Conservation (phyloP, 139 green algal genomes). For the Chlorella ohadii region DNA sequence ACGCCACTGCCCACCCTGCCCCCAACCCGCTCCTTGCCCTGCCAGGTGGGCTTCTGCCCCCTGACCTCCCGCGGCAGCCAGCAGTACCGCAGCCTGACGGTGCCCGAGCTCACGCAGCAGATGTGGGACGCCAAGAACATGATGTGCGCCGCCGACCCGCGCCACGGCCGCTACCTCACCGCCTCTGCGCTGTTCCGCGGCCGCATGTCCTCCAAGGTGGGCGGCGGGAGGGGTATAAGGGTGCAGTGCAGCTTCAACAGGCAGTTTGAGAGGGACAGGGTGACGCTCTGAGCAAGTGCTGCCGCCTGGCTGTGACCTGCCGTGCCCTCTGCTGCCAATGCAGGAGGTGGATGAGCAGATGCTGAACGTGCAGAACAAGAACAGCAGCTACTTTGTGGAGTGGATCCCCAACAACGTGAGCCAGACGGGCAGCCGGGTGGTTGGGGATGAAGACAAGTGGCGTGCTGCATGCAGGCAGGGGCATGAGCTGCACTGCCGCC, state of each 20-base stretch:
- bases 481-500: too few species aligned
- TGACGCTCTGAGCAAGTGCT: too few species aligned
- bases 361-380: constrained; percentile 99
- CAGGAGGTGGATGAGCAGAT: constrained; percentile 98
- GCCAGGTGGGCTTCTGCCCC: constrained; percentile 93
- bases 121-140: constrained; percentile 99
- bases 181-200: constrained; percentile 97
- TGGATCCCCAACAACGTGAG: constrained; percentile 99
- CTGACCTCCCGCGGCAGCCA: constrained; percentile 96
- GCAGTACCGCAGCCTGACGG: constrained; percentile 96
- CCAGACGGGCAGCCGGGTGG: neutral
- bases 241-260: too few species aligned
- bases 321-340: neutral
- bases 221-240: neutral
- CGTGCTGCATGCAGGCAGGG: neutral
- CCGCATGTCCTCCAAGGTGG: constrained; percentile 95
- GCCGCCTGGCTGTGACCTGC: neutral
- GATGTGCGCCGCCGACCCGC: constrained; percentile 99
- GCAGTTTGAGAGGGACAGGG: too few species aligned
- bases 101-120: constrained; percentile 99
- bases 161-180: constrained; percentile 98
- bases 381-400: constrained; percentile 98
- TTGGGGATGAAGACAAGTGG: neutral
- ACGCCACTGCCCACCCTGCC: neutral
- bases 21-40: too few species aligned